phyloP scores from a whole-genome alignment of 1,284 basidiomycete genomes.

The Trametes hirsuta region DNA sequence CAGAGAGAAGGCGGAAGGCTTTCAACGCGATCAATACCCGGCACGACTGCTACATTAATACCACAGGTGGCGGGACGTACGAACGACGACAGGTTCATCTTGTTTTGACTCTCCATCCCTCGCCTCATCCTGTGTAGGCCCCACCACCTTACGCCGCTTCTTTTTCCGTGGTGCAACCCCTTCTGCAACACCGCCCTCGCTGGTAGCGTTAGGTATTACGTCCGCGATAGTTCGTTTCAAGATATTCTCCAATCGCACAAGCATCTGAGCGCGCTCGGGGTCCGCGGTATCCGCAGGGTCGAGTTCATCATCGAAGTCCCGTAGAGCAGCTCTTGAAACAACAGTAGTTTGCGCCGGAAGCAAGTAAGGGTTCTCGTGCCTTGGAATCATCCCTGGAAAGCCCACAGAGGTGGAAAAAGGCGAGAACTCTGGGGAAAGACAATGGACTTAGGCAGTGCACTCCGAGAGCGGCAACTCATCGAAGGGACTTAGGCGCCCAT shows the following conservation, averaged over 20 bases:
- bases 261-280: slow-evolving; percentile 21
- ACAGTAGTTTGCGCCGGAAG: slow-evolving; percentile 16
- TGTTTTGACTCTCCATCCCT: background rate
- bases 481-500: too few relatives aligned
- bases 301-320: slow-evolving; percentile 20
- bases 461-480: too few relatives aligned
- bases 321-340: slow-evolving; percentile 30
- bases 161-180: slow-evolving; percentile 9
- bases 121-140: background rate
- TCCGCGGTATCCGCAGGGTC: slow-evolving; percentile 5
- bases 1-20: slow-evolving; percentile 41
- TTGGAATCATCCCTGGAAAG: slow-evolving; percentile 22
- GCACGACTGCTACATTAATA: background rate
- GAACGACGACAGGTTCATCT: slow-evolving; percentile 5
- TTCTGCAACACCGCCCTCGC: background rate
- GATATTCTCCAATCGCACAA: slow-evolving; percentile 31
- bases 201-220: slow-evolving; percentile 5
- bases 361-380: slow-evolving; percentile 28
- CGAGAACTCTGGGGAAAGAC: background rate
- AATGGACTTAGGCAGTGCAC: too few relatives aligned
- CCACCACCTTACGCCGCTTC: slow-evolving; percentile 12
- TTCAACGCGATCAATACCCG: background rate
- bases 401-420: background rate
- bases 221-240: slow-evolving; percentile 33
- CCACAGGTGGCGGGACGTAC: slow-evolving; percentile 7